Conservation (phyloP, 1,284 basidiomycete species). For the Boletus semigastroideus region DNA sequence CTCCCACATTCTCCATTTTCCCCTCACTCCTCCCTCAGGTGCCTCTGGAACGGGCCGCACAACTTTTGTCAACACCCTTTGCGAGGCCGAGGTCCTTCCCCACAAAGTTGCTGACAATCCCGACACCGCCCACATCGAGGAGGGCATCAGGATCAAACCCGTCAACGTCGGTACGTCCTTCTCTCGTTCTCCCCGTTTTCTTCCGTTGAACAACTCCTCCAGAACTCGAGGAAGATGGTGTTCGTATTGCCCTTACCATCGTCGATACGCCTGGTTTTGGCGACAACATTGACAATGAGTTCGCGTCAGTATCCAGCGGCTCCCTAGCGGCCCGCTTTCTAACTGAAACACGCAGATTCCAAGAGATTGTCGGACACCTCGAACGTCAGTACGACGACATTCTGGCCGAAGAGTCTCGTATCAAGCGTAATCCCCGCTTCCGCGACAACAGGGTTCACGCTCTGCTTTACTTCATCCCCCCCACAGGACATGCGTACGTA, state of each 20-base stretch:
- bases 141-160: slow-evolving; percentile 95
- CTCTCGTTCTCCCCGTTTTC: not conserved
- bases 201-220: slow-evolving; percentile 6
- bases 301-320: slow-evolving; percentile 66
- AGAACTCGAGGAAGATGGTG: slow-evolving; percentile 99
- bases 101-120: slow-evolving; percentile 88
- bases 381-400: slow-evolving; percentile 99
- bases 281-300: slow-evolving; percentile 99
- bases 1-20: not conserved
- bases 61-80: slow-evolving; percentile 97
- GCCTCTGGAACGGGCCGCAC: slow-evolving; percentile 95
- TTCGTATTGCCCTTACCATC: slow-evolving; percentile 96
- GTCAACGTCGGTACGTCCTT: slow-evolving; percentile 82
- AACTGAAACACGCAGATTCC: slow-evolving; percentile 60
- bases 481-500: slow-evolving; percentile 75
- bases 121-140: slow-evolving; percentile 90
- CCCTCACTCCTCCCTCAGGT: slow-evolving; percentile 49
- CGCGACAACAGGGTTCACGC: slow-evolving; percentile 97
- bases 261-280: slow-evolving; percentile 99
- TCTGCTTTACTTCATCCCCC: slow-evolving; percentile 97
- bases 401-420: slow-evolving; percentile 96
- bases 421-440: slow-evolving; percentile 99
- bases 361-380: slow-evolving; percentile 95
- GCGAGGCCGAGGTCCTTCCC: slow-evolving; percentile 85
- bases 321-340: slow-evolving; percentile 8